These are phyloP conservation scores for Pistacia integerrima DNA, from an alignment of 345 rosid genomes.

Conservation along the genomic window DNA sequence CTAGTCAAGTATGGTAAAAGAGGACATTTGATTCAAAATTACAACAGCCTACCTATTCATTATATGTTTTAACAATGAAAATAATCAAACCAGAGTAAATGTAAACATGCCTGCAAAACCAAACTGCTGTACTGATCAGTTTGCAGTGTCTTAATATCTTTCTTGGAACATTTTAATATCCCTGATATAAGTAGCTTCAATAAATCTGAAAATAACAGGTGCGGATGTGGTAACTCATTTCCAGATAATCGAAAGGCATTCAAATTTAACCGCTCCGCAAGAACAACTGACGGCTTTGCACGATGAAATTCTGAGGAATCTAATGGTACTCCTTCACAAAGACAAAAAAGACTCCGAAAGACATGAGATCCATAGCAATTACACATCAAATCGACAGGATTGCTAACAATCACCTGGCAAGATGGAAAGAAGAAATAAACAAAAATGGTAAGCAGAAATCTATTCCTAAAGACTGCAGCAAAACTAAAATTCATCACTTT, in stretches of 20 bases:
- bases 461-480: neutral
- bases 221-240: constrained; percentile 32
- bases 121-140: constrained; percentile 80
- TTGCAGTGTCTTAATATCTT: constrained; percentile 55
- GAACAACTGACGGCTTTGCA: constrained; percentile 56
- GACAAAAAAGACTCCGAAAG: constrained; percentile 87
- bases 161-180: constrained; percentile 51
- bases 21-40: too few species aligned
- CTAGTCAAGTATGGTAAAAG: too few species aligned
- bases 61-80: neutral
- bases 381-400: constrained; percentile 68
- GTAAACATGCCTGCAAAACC: constrained; percentile 77
- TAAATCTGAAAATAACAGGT: constrained; percentile 70
- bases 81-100: constrained; percentile 5
- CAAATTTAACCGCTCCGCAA: constrained; percentile 76
- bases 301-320: constrained; percentile 74
- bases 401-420: constrained; percentile 62
- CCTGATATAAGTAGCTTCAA: constrained; percentile 60
- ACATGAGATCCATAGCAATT: constrained; percentile 93
- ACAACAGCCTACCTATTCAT: too few species aligned
- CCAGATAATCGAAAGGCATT: constrained; percentile 39
- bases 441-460: neutral
- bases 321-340: constrained; percentile 78
- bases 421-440: constrained; percentile 1
- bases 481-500: neutral